These are phyloP conservation scores for Carex parvula DNA, from an alignment of 176 grass and related monocot genomes.

Conservation along the genomic window DNA sequence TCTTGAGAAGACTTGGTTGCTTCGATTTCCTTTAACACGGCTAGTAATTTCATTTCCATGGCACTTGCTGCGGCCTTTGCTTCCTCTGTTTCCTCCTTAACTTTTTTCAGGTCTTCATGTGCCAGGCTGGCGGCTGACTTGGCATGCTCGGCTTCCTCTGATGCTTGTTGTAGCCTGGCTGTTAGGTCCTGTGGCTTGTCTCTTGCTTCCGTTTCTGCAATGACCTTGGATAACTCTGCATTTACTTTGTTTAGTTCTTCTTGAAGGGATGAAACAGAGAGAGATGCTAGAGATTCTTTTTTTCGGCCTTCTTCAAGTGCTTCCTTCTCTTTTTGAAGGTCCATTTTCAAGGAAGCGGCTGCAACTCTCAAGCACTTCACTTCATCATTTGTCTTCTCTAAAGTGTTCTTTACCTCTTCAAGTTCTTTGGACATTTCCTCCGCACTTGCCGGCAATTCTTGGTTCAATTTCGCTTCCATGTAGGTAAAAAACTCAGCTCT, in stretches of 20 bases:
- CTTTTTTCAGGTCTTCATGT: conserved; percentile 43
- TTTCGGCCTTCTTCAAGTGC: conserved; percentile 32
- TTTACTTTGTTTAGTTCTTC: conserved; percentile 43
- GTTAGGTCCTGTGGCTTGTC: conserved; percentile 37
- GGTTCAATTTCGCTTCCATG: conserved; percentile 17
- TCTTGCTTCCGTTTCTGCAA: conserved; percentile 25
- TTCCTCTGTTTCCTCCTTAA: conserved; percentile 46
- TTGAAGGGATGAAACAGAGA: conserved; percentile 38
- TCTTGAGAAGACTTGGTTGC: conserved; percentile 52
- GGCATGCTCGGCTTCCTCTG: conserved; percentile 37
- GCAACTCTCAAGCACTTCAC: conserved; percentile 45
- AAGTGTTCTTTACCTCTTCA: conserved; percentile 47
- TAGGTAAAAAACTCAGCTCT: conserved; percentile 41
- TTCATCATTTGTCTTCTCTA: conserved; percentile 57
- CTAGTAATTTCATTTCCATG: conserved; percentile 52
- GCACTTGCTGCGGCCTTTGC: conserved; percentile 36
- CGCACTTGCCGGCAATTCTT: background rate
- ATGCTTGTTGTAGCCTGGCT: conserved; percentile 39
- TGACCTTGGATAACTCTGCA: conserved; percentile 30
- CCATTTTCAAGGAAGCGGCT: conserved; percentile 43
- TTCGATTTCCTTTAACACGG: conserved; percentile 50
- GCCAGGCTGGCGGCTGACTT: conserved; percentile 36
- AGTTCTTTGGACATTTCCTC: conserved; percentile 41
- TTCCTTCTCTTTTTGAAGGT: conserved; percentile 56
- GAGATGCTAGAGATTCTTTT: conserved; percentile 34